A percentile compares a stretch with the other conserved stretches of the same genome.
phyloP scores from a whole-genome alignment of 768 basidiomycete genomes.

The Termitomyces sp. region DNA sequence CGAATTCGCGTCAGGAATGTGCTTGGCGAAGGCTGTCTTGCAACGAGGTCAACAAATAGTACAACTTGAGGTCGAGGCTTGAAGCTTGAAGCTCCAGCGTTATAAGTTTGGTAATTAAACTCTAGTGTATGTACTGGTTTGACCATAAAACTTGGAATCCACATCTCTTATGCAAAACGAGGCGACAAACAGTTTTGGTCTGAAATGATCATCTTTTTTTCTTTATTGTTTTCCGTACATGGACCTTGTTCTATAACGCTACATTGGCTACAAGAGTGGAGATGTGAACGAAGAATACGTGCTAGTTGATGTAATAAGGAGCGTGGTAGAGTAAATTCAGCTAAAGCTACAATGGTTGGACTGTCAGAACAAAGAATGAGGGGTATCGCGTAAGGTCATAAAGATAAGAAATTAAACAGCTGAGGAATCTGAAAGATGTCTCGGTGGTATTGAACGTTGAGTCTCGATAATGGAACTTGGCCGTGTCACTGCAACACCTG shows the following conservation, averaged over 20 bases:
- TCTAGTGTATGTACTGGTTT: no score
- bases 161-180: no score
- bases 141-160: no score
- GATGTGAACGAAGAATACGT: background rate
- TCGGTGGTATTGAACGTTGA: conserved; percentile 1
- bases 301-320: conserved; percentile 4
- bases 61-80: background rate
- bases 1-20: no score
- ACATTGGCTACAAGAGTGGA: conserved; percentile 8
- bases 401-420: conserved; percentile 1
- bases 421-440: conserved; percentile 9
- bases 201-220: background rate
- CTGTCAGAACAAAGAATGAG: background rate
- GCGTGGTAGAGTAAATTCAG: conserved; percentile 3
- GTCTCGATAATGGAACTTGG: conserved; percentile 23
- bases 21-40: no score
- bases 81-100: background rate
- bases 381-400: conserved; percentile 1
- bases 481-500: conserved; percentile 17
- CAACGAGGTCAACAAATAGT: no score
- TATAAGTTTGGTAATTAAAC: no score
- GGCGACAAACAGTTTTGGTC: background rate
- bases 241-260: conserved; percentile 1
- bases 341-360: conserved; percentile 15
- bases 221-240: conserved; percentile 1